phyloP scores from a whole-genome alignment of 2,329 filamentous ascomycete genomes.

The Aureobasidium sp. region DNA sequence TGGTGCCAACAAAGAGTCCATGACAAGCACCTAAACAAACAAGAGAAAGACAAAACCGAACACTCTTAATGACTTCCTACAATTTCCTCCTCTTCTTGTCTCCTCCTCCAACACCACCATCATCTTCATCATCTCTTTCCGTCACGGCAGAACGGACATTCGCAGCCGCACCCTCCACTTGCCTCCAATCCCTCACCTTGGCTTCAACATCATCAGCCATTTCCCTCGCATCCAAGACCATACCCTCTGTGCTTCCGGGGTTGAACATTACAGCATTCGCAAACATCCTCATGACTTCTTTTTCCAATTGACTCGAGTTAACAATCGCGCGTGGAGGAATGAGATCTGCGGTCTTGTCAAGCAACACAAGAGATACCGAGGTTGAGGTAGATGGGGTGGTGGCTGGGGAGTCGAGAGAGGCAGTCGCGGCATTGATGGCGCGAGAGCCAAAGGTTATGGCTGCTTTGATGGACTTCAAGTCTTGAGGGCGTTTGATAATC shows the following conservation, averaged over 20 bases:
- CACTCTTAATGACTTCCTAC: too few species aligned
- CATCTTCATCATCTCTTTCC: not conserved
- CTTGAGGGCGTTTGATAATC: conserved; percentile 58
- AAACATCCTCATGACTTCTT: conserved; percentile 96
- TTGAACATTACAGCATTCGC: conserved; percentile 99
- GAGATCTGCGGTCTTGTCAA: conserved; percentile 79
- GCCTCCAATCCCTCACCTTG: conserved; percentile 76
- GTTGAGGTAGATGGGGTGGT: conserved; percentile 54
- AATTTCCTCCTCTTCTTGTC: conserved; percentile 14
- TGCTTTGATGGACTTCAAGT: conserved; percentile 56
- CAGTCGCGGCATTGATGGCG: conserved; percentile 60
- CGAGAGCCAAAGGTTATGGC: conserved; percentile 57
- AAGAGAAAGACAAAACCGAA: too few species aligned
- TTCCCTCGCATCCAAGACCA: conserved; percentile 87
- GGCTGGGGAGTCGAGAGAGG: conserved; percentile 60
- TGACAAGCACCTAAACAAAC: too few species aligned
- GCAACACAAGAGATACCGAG: conserved; percentile 53
- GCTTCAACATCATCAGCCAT: conserved; percentile 93
- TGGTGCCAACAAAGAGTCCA: too few species aligned
- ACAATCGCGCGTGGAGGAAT: conserved; percentile 91
- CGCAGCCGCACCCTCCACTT: conserved; percentile 22
- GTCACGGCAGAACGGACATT: not conserved
- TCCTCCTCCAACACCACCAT: not conserved
- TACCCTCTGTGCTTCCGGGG: conserved; percentile 80
- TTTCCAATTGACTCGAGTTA: conserved; percentile 92